Percentiles rank a stretch among this genome's conserved stretches.
These are phyloP conservation scores for Saccharomycopsis malanga DNA, from an alignment of 805 yeast species.

Conservation along the genomic window DNA sequence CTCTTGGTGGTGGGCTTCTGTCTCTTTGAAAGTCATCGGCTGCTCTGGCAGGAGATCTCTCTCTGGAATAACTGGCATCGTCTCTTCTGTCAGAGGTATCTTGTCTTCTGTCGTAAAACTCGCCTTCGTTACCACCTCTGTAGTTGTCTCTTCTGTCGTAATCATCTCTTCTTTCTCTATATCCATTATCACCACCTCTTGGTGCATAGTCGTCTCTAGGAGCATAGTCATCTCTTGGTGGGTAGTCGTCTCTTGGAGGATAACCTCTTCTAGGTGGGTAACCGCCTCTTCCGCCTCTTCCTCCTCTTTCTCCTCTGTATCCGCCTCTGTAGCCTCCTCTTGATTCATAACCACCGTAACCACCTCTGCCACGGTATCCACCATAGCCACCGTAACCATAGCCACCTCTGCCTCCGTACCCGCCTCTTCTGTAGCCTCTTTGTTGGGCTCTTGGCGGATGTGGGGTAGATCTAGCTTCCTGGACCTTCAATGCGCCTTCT, in stretches of 20 bases:
- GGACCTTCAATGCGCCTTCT: constrained; percentile 20
- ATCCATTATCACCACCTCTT: constrained; percentile 3
- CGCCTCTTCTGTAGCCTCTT: constrained; percentile 17
- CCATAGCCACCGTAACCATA: constrained; percentile 15
- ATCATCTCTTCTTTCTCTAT: constrained; percentile 14
- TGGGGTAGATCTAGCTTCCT: constrained; percentile 20
- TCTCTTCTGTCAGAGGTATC: too few species aligned
- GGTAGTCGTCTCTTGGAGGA: constrained; percentile 13
- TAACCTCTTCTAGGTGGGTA: constrained; percentile 9
- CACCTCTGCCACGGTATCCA: constrained; percentile 13
- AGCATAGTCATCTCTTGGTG: constrained; percentile 11
- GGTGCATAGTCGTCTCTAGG: constrained; percentile 15
- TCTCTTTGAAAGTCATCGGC: neutral
- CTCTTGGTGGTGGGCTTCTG: constrained; percentile 3
- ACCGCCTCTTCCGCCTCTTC: constrained; percentile 9
- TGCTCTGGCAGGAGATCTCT: constrained; percentile 7
- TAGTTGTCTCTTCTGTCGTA: constrained; percentile 9
- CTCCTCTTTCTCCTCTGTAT: constrained; percentile 13
- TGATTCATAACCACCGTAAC: constrained; percentile 9
- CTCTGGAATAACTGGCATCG: constrained; percentile 8
- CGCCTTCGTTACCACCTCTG: constrained; percentile 5
- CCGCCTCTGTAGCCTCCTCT: constrained; percentile 14
- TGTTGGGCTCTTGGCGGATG: constrained; percentile 19
- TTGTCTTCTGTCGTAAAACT: neutral
- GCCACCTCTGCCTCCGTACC: constrained; percentile 13